Conservation (phyloP, 2,329 filamentous ascomycete species). For the Fusarium zealandicum region DNA sequence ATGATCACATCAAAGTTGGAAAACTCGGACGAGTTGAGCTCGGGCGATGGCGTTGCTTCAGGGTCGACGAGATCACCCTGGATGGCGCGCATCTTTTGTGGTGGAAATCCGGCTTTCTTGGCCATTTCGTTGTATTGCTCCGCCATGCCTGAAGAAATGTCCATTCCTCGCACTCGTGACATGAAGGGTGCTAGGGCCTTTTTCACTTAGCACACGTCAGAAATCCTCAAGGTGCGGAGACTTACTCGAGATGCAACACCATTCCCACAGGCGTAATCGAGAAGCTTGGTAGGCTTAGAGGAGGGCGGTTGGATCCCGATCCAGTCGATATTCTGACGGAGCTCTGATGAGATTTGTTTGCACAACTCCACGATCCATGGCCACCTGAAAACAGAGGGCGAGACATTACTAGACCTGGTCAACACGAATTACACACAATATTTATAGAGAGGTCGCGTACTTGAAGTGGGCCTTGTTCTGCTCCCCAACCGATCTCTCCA, state of each 20-base stretch:
- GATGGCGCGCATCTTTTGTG: slow-evolving; percentile 42
- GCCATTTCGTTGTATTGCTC: slow-evolving; percentile 44
- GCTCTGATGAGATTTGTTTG: slow-evolving; percentile 38
- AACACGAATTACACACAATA: not conserved
- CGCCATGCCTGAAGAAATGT: slow-evolving; percentile 46
- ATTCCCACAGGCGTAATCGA: slow-evolving; percentile 46
- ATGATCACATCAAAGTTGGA: slow-evolving; percentile 44
- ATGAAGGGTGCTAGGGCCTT: slow-evolving; percentile 46
- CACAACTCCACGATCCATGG: slow-evolving; percentile 39
- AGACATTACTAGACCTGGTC: slow-evolving; percentile 25
- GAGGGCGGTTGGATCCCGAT: slow-evolving; percentile 28
- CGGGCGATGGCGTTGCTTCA: slow-evolving; percentile 26
- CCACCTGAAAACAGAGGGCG: slow-evolving; percentile 24
- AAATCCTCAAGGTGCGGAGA: fast-evolving
- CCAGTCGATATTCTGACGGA: slow-evolving; percentile 39
- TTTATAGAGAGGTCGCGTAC: slow-evolving; percentile 3
- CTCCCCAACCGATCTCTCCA: slow-evolving; percentile 27
- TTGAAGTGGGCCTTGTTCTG: slow-evolving; percentile 41
- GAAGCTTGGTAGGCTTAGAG: slow-evolving; percentile 25
- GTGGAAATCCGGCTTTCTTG: slow-evolving; percentile 29
- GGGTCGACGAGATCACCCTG: slow-evolving; percentile 42
- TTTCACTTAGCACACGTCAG: not conserved
- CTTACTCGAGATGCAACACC: slow-evolving; percentile 43
- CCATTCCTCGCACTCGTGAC: slow-evolving; percentile 44
- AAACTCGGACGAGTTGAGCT: slow-evolving; percentile 33